A percentile compares a stretch with the other conserved stretches of the same genome.
Evolutionary conservation across 78 protist species (phyloP).

Genomic region (Planoprotostelium fungivorum): DNA sequence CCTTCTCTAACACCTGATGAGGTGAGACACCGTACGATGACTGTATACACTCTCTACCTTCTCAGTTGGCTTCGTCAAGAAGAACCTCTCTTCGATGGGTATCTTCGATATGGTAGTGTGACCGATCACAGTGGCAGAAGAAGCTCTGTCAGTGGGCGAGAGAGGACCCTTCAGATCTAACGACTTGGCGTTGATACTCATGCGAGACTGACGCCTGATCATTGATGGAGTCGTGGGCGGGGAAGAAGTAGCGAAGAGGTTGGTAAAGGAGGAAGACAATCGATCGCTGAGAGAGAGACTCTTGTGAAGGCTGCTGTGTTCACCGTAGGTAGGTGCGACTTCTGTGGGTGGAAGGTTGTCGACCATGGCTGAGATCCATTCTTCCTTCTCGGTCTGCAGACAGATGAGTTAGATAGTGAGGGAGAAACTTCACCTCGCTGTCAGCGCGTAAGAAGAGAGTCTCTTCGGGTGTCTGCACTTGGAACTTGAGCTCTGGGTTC

Average conservation of each 20-base stretch:
- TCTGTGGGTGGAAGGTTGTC: not conserved
- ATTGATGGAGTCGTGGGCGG: not conserved
- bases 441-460: not conserved
- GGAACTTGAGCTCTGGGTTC: not conserved
- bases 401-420: not conserved
- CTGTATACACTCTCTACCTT: not conserved
- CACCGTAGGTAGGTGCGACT: not conserved
- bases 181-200: not conserved
- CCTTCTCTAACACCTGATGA: conserved; percentile 1
- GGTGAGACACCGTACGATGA: not conserved
- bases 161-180: not conserved
- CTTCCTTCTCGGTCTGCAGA: not conserved
- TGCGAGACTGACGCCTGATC: not conserved
- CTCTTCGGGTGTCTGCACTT: not conserved
- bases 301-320: not conserved
- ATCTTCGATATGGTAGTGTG: not conserved
- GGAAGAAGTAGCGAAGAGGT: not conserved
- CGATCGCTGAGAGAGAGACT: not conserved
- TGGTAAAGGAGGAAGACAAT: not conserved
- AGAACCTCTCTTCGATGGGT: not conserved
- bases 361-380: not conserved
- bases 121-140: not conserved
- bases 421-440: not conserved
- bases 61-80: not conserved
- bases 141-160: not conserved